Base-by-base conservation (phyloP, 768 basidiomycete genomes). In the Termitomyces sp. region DNA sequence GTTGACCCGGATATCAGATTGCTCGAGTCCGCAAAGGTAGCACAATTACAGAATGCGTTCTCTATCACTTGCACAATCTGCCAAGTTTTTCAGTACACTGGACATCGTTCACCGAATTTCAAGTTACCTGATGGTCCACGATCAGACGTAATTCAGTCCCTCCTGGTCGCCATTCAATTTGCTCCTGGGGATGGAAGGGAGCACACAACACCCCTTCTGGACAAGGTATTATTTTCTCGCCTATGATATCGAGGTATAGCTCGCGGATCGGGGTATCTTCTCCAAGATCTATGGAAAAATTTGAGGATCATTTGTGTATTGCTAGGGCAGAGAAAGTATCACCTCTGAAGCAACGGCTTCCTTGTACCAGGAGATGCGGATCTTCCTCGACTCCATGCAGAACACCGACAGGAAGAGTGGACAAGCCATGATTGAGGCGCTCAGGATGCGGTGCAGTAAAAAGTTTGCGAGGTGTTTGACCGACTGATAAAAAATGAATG, bases 381-480 rank as follows among this genome's bases (percentile, higher is more conserved):
- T 96, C 91, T 69, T 97, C 94, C 56, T 88, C 88, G 31, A 96
- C 77, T 2, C 94, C 94, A 61, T 88, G 85, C 8, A 85, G 70
- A 2, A 76, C 76, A 2, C 87, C 87, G 4, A 87, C 70, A 0
- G 94, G 91, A 16, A 97, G 77, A 24, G 83, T 86, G 2, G 81
- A 76, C n/a, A 83, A 69, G 0, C 92, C 92, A 49, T 88, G 81
- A 67, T 86, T 78, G 60, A 85, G 83, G 31, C 93, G 80, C 27
- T 77, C 72, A 0, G 93, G 92, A 76, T 97, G 95, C 2, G 90
- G 80, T 0, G 73, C 64, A 8, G 71, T 78, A 70, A 97, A 98
- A 8, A 97, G 79, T 66, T 92, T 94, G 27, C 86, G 79, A 10
- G 94, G 94, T 0, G 94, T 96, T 72, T 96, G 94, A 14, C 94